Percentiles rank a stretch among this genome's conserved stretches.
Conservation (phyloP, 139 green algal genomes). For the Chlorella sorokiniana region DNA sequence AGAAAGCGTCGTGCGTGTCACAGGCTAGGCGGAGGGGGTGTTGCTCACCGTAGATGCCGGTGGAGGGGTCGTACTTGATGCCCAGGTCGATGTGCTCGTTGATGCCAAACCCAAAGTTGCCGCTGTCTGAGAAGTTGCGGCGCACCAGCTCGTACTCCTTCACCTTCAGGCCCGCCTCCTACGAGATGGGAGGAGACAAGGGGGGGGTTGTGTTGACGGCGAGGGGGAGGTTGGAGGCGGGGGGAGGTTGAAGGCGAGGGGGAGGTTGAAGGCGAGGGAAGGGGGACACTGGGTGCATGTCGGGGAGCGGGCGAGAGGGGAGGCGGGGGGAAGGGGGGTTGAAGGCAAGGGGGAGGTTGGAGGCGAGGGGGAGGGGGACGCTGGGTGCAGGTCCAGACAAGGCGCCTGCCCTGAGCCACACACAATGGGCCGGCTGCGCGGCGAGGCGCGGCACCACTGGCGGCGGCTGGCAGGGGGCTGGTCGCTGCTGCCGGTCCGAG, state of each 20-base stretch:
- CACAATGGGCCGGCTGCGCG: no score
- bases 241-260: no score
- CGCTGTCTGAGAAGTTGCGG: constrained; percentile 95
- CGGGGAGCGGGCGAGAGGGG: background rate
- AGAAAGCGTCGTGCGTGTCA: no score
- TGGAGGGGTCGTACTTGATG: constrained; percentile 99
- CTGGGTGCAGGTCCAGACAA: no score
- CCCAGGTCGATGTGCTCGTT: constrained; percentile 99
- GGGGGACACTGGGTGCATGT: background rate
- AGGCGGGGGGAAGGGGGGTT: background rate
- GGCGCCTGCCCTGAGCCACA: no score
- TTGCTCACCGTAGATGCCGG: constrained; percentile 85
- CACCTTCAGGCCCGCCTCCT: constrained; percentile 98
- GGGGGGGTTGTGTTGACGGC: no score
- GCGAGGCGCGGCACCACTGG: no score
- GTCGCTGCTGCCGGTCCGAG: no score
- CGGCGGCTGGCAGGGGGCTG: no score
- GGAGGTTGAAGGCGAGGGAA: background rate
- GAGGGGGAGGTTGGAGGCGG: no score
- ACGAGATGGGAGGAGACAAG: background rate
- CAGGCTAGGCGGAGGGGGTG: no score
- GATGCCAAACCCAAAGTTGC: constrained; percentile 98
- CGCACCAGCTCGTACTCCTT: constrained; percentile 99
- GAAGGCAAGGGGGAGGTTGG: background rate
- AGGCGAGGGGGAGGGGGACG: background rate